Base-by-base conservation (phyloP, 2,329 filamentous ascomycete species). In the Hymenoscyphus fructigenus region DNA sequence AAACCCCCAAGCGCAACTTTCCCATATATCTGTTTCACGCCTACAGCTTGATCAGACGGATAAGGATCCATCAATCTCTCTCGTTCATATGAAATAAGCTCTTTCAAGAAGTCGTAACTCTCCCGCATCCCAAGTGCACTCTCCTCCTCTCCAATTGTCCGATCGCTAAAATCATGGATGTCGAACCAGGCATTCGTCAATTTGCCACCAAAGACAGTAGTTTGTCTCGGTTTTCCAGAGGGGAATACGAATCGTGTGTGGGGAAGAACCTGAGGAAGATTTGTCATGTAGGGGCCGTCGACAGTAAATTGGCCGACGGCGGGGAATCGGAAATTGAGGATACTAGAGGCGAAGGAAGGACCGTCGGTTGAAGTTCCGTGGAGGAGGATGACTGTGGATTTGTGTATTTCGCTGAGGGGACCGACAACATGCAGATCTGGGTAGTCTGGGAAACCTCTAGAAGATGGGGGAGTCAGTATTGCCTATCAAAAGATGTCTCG, bases 351-450 rank as follows among this genome's bases (percentile, higher is more conserved):
- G 53, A 81, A 79, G 15, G 69, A 68, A 3, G 72, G 65, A 20
- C 75, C 75, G 23, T 72, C 74, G 41, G 73, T 76, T 32, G 78
- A 78, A 38, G 76, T 76, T 20, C 79, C 79, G 59, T 81, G 79
- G n/a, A 80, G 76, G 60, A 80, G 70, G 34, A 80, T 77, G 34
- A 79, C 57, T 2, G 78, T 77, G 2, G 60, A 61, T 7, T 57
- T 65, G 59, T 79, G 77, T 0, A 70, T 75, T 47, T 44, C 41
- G n/a, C 64, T 44, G 15, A 58, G 60, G 9, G 72, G 68, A 36
- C 63, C 47, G 36, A 70, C 61, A 12, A 73, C 67, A 61, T 71
- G 64, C 26, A 67, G 69, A 50, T 14, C 26, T 7, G 38, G 58
- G n/a, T 56, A 55, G 2, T 53, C 28, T 10, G 15, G 17, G 17